Conservation (phyloP, 176 grass and related monocot species). For the Sorghum bicolor region Sorghum_bicolor_NCBIv3 NC_012870.2:74879501-74880000, state of each 20-base stretch:
- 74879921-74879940: neutral
- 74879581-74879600: neutral
- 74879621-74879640: neutral
- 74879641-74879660: neutral
- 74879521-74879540: neutral
- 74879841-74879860: neutral
- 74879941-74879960: conserved; percentile 9
- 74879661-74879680: conserved; percentile 29
- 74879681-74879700: neutral
- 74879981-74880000: neutral
- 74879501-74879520: neutral
- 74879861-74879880: neutral
- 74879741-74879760: neutral
- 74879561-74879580: neutral
- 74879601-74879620: neutral
- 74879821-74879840: neutral
- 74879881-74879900: neutral
- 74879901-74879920: neutral
- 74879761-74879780: neutral
- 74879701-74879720: conserved; percentile 26
- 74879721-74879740: neutral
- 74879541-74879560: neutral
- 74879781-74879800: neutral
- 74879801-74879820: neutral
- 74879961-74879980: conserved; percentile 17